phyloP scores from a whole-genome alignment of 805 yeast species.

The Schizosaccharomyces lindneri region DNA sequence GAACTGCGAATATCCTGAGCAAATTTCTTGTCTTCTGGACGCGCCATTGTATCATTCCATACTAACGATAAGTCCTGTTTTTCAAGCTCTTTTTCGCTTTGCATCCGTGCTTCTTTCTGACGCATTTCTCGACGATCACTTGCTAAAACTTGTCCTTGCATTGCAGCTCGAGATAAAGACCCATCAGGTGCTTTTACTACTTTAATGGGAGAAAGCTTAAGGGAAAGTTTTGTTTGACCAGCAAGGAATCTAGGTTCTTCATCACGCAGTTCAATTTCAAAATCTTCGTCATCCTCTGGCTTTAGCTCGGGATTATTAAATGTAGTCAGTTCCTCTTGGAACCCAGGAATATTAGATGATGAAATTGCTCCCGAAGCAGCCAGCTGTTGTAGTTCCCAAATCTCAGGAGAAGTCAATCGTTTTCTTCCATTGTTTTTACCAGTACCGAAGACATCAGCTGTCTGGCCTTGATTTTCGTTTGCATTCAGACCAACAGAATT shows the following conservation, averaged over 20 bases:
- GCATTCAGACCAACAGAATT: background rate
- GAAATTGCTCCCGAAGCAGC: conserved; percentile 55
- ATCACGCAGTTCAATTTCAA: conserved; percentile 50
- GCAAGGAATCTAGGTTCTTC: conserved; percentile 49
- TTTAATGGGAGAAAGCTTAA: conserved; percentile 24
- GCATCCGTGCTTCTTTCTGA: conserved; percentile 24
- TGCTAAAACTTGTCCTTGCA: conserved; percentile 45
- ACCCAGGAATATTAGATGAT: conserved; percentile 44
- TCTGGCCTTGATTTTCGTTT: no score
- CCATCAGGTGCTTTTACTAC: conserved; percentile 59
- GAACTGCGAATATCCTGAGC: conserved; percentile 8
- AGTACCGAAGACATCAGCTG: background rate
- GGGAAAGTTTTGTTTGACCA: conserved; percentile 23
- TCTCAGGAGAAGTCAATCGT: conserved; percentile 57
- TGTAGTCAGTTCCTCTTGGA: conserved; percentile 19
- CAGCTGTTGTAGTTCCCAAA: conserved; percentile 73
- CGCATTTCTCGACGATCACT: conserved; percentile 38
- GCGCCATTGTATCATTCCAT: conserved; percentile 15
- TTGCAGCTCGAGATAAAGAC: conserved; percentile 49
- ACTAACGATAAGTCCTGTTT: conserved; percentile 7
- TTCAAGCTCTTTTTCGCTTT: conserved; percentile 17
- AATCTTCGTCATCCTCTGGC: conserved; percentile 20
- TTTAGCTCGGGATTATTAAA: conserved; percentile 16
- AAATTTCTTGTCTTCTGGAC: conserved; percentile 10
- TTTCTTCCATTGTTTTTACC: conserved; percentile 11